Conservation (phyloP, 208 protist genomes). For the Trypanosoma melophagium region DNA sequence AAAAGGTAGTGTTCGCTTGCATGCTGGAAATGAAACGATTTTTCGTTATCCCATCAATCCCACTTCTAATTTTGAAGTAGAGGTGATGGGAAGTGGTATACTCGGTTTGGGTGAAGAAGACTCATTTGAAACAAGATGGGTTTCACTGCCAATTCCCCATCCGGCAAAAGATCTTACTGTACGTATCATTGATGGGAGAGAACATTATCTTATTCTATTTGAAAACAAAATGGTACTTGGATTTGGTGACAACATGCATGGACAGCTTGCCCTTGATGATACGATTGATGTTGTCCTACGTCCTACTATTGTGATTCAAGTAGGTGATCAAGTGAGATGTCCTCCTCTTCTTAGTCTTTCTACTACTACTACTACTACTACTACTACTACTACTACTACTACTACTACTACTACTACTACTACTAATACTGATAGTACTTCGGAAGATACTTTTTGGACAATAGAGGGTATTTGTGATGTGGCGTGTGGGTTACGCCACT, state of each 20-base stretch:
- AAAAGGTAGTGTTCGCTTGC: slow-evolving; percentile 20
- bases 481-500: slow-evolving; percentile 62
- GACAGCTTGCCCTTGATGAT: slow-evolving; percentile 46
- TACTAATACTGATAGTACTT: slow-evolving; percentile 3
- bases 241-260: slow-evolving; percentile 84
- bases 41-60: slow-evolving; percentile 37
- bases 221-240: slow-evolving; percentile 43
- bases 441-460: slow-evolving; percentile 5
- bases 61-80: not conserved
- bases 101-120: slow-evolving; percentile 59
- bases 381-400: slow-evolving; percentile 6
- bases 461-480: slow-evolving; percentile 48
- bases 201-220: slow-evolving; percentile 56
- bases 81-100: slow-evolving; percentile 53
- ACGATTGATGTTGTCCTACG: slow-evolving; percentile 22
- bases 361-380: slow-evolving; percentile 10
- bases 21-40: slow-evolving; percentile 64
- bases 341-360: slow-evolving; percentile 4
- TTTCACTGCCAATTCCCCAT: slow-evolving; percentile 19
- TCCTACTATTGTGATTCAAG: slow-evolving; percentile 33
- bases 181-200: slow-evolving; percentile 38
- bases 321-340: slow-evolving; percentile 32
- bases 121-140: slow-evolving; percentile 32
- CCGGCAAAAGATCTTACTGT: slow-evolving; percentile 18
- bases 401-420: slow-evolving; percentile 7